Conservation (phyloP, 306 rosid species). For the Trifolium pratense region DNA sequence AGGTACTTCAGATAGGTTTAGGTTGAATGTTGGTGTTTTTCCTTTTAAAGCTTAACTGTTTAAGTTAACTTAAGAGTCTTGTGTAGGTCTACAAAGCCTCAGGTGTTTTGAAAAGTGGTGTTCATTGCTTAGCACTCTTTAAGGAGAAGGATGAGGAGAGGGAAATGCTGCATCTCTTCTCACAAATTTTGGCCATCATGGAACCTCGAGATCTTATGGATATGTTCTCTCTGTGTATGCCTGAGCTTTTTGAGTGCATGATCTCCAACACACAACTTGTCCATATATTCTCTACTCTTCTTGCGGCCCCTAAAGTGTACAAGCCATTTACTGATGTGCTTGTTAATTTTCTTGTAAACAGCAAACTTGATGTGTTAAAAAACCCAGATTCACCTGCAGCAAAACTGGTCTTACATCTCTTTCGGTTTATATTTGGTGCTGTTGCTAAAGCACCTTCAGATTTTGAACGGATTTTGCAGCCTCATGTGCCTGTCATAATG, state of each 20-base stretch:
- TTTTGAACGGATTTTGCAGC: conserved; percentile 96
- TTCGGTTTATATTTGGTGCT: conserved; percentile 87
- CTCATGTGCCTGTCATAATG: conserved; percentile 93
- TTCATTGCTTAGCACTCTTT: conserved; percentile 95
- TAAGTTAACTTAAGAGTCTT: conserved; percentile 42
- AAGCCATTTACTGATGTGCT: conserved; percentile 94
- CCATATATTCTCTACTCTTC: conserved; percentile 90
- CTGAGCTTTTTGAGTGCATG: conserved; percentile 99
- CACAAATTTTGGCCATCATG: conserved; percentile 96
- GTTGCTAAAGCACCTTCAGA: conserved; percentile 96
- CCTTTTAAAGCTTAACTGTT: conserved; percentile 18
- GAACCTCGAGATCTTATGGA: conserved; percentile 99
- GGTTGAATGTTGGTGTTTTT: conserved; percentile 35
- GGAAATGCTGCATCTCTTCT: conserved; percentile 93
- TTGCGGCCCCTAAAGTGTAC: conserved; percentile 81
- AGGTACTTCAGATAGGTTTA: conserved; percentile 59
- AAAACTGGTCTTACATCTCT: conserved; percentile 91
- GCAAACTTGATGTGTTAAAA: conserved; percentile 88
- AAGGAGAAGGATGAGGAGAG: conserved; percentile 98
- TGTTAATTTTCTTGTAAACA: conserved; percentile 87
- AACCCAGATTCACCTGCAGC: conserved; percentile 88
- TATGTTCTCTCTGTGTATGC: conserved; percentile 98
- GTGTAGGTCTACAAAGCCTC: conserved; percentile 90
- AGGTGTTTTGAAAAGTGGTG: conserved; percentile 96
- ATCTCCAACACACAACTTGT: conserved; percentile 86